Evolutionary conservation across 2,329 filamentous ascomycete species (phyloP).

Genomic region (Fusarium clavum): DNA sequence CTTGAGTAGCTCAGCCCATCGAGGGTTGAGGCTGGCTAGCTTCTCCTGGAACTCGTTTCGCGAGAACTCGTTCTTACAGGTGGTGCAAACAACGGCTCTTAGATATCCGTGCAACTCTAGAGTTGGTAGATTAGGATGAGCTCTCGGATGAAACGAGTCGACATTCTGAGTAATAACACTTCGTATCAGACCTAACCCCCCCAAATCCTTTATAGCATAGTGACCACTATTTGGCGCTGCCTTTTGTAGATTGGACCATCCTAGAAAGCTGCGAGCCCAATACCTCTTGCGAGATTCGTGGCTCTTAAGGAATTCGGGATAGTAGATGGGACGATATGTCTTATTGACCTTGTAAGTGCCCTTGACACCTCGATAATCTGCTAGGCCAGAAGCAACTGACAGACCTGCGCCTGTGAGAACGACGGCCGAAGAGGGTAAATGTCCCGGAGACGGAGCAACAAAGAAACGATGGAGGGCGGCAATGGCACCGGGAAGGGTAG

Average conservation of each 20-base stretch:
- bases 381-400: slow-evolving; percentile 90
- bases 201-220: slow-evolving; percentile 78
- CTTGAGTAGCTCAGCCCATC: slow-evolving; percentile 82
- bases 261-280: slow-evolving; percentile 94
- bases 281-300: slow-evolving; percentile 93
- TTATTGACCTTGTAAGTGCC: slow-evolving; percentile 95
- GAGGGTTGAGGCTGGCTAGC: slow-evolving; percentile 82
- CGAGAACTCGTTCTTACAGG: slow-evolving; percentile 77
- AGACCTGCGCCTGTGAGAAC: slow-evolving; percentile 85
- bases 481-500: slow-evolving; percentile 77
- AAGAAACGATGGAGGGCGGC: slow-evolving; percentile 83
- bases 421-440: slow-evolving; percentile 61
- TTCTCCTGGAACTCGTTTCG: slow-evolving; percentile 80
- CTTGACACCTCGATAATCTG: slow-evolving; percentile 89
- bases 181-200: slow-evolving; percentile 76
- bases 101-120: slow-evolving; percentile 94
- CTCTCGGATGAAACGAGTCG: slow-evolving; percentile 87
- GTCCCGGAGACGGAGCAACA: slow-evolving; percentile 64
- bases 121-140: slow-evolving; percentile 80
- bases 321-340: slow-evolving; percentile 91
- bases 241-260: slow-evolving; percentile 84
- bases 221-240: slow-evolving; percentile 86
- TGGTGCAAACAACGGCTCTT: slow-evolving; percentile 81
- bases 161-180: slow-evolving; percentile 95
- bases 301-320: slow-evolving; percentile 83